phyloP scores from a whole-genome alignment of 768 basidiomycete species.

The Boletus eberwhitei region DNA sequence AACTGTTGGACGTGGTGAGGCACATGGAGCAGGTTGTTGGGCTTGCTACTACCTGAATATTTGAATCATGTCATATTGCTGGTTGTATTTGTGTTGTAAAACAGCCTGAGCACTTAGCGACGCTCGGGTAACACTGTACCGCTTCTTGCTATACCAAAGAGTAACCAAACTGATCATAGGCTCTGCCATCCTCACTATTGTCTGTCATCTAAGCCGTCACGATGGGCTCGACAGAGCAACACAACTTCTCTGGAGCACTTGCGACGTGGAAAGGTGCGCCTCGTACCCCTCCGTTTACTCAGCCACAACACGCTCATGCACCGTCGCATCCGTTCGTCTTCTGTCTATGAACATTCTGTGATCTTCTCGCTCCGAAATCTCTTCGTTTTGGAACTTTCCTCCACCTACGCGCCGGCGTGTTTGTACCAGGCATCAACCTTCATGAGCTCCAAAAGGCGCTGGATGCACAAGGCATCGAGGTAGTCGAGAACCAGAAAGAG shows the following conservation, averaged over 20 bases:
- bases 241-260: conserved; percentile 91
- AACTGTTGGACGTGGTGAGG: conserved; percentile 16
- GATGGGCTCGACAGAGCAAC: conserved; percentile 42
- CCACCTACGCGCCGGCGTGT: neutral
- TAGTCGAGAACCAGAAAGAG: conserved; percentile 99
- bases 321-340: neutral
- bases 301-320: conserved; percentile 1
- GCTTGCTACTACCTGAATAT: neutral
- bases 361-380: neutral
- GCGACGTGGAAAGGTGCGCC: conserved; percentile 84
- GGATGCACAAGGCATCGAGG: conserved; percentile 88
- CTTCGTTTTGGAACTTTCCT: neutral
- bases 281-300: neutral
- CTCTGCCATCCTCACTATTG: neutral
- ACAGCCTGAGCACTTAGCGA: neutral
- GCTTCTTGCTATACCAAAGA: neutral
- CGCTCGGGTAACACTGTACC: neutral
- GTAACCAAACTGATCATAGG: too few relatives aligned
- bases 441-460: conserved; percentile 89
- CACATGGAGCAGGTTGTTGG: conserved; percentile 13
- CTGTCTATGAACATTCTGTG: neutral
- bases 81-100: neutral
- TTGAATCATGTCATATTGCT: too few relatives aligned
- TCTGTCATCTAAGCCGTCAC: neutral
- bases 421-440: conserved; percentile 71